Base-by-base conservation (phyloP, 768 basidiomycete genomes). In the Glaciozyma martinii region DNA sequence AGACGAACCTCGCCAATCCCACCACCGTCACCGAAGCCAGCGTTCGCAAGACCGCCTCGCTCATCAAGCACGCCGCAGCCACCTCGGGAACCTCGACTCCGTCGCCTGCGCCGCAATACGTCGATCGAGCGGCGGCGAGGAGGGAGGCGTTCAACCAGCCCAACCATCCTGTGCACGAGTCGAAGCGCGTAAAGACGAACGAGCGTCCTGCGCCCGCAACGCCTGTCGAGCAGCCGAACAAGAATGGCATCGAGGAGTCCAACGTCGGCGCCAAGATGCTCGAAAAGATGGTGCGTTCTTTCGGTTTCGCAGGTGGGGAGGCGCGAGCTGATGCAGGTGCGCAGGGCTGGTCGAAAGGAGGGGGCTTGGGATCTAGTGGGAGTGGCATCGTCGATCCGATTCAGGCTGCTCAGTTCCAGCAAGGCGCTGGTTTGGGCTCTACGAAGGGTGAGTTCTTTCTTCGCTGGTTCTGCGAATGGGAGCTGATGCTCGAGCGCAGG, bases 201-300 rank as follows among this genome's bases (percentile, higher is more conserved):
- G 78, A 54, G 43, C 84, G 82, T 13, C 87, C 84, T 2, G 80
- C 83, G 23, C 67, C 68, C 0, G 78, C 86, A 3, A 77, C 81
- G 2, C 84, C 86, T 0, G 83, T 86, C 1, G 83, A 84, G 13
- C 81, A 83, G 8, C 80, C 84, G 4, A 71, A 85, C 5, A 84
- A 86, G 71, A 88, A 86, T 8, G 88, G 84, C 8, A 79, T 89
- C 74, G 92, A 97, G 72, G 84, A 86, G 57, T 85, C 72, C 49
- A 98, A 98, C 71, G 83, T 90, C 16, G 95, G 95, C 9, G 93
- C 93, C 74, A 92, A 90, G 74, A 75, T 99, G 63, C 76, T 98
- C 67, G 90, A 90, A 76, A 93, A 94, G 84, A 97, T 98, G 93
- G 95, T 70, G 49, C 19, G 66, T 18, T n/a, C 12, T 18, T 4